Evolutionary conservation across 495 filamentous ascomycete genomes (phyloP), one percentile per base, ranked within the genome.

Genomic region (Xylaria venustula): DNA sequence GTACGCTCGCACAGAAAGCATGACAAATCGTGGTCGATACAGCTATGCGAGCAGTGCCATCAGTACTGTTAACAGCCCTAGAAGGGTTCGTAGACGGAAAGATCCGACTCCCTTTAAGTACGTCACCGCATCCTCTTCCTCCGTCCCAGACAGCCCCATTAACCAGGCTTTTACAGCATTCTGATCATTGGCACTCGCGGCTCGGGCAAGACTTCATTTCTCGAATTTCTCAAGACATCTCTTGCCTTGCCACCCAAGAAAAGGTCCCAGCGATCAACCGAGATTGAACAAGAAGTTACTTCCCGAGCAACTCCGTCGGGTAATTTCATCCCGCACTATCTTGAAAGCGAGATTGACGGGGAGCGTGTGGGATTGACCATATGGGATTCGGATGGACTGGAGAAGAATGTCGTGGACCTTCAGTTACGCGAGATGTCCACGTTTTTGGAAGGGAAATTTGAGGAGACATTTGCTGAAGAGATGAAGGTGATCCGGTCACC

Each of bases 61-160:
- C 51, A 97, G 91, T 76, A 91, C 90, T 59, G 87, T 97, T 77
- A 97, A 97, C 79, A 96, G 91, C 75, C 94, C 94, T 44, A 86
- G 94, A 62, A 86, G 94, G 68, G 87, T 98, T 48, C 85, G 94
- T 64, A 87, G 94, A 73, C 89, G 94, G 77, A 97, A 94, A 81
- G 94, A 98, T 69, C 94, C 94, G 20, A 97, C 92, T 6, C 90
- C 94, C 7, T 98, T 97, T 82, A 98, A 98, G 94, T 98, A 80
- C 84, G 93, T 80, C 41, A 51, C 12, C 59, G 2, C 51, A 12
- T 60, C 37, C 22, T 30, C 23, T 61, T 4, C 45, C 45, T 41
- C 12, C 8, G 1, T 32, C 25, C 34, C n/a, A 25, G 54, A 37
- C n/a, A 57, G 67, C 8, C 65, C 30, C 23, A 54, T 57, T 42